Evolutionary conservation across 441 rosid genomes (phyloP).

Genomic region (Erodium moschatum): DNA sequence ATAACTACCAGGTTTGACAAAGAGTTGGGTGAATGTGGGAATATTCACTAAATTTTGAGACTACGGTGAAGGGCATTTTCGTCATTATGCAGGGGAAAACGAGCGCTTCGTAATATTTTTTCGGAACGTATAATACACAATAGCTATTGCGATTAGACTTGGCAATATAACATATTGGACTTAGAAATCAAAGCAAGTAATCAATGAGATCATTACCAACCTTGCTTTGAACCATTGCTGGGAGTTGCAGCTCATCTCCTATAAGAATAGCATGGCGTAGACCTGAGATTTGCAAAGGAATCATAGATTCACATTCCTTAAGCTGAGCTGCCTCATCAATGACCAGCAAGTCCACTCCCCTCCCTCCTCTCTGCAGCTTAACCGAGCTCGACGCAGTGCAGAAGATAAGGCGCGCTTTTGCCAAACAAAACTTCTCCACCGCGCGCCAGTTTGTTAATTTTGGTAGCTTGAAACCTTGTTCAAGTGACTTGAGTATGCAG

Average conservation of each 20-base stretch:
- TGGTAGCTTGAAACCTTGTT: slow-evolving; percentile 11
- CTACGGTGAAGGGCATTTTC: neutral
- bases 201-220: too few relatives aligned
- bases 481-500: slow-evolving; percentile 1
- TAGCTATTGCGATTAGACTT: too few relatives aligned
- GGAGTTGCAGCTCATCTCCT: slow-evolving; percentile 8
- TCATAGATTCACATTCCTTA: slow-evolving; percentile 20
- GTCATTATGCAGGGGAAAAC: too few relatives aligned
- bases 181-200: too few relatives aligned
- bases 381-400: slow-evolving; percentile 17
- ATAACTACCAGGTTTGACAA: too few relatives aligned
- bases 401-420: slow-evolving; percentile 13
- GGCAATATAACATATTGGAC: too few relatives aligned
- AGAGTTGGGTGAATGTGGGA: too few relatives aligned
- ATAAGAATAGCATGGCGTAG: slow-evolving; percentile 13
- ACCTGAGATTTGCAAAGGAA: slow-evolving; percentile 19
- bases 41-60: too few relatives aligned
- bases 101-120: too few relatives aligned
- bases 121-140: too few relatives aligned
- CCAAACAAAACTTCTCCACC: slow-evolving; percentile 9
- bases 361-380: slow-evolving; percentile 7
- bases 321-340: slow-evolving; percentile 24
- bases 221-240: slow-evolving; percentile 19
- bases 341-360: slow-evolving; percentile 11
- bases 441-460: neutral